phyloP scores from a whole-genome alignment of 176 grass and related monocot genomes.

The Cocos nucifera region DNA sequence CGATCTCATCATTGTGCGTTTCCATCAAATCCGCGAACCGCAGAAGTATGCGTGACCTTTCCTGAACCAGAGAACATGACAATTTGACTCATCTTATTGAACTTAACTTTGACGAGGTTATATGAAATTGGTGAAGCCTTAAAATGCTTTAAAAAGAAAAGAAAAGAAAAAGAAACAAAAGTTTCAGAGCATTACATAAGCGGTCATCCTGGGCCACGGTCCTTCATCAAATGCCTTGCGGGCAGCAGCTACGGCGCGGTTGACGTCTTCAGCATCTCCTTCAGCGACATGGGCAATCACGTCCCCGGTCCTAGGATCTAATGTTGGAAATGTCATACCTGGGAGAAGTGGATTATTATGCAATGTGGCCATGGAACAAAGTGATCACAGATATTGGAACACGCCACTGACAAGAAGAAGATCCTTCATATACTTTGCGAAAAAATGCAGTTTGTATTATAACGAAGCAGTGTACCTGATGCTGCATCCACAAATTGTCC shows the following conservation, averaged over 20 bases:
- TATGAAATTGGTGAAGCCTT: no score
- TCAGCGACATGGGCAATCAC: slow-evolving; percentile 67
- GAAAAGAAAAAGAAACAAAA: not conserved
- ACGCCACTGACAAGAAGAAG: not conserved
- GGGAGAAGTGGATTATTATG: not conserved
- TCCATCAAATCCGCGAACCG: slow-evolving; percentile 89
- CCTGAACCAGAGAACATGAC: slow-evolving; percentile 31
- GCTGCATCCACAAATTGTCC: slow-evolving; percentile 81
- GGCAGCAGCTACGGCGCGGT: slow-evolving; percentile 51
- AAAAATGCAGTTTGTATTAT: no score
- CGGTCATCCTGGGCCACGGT: slow-evolving; percentile 75
- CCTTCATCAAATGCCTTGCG: slow-evolving; percentile 83
- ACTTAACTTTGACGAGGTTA: no score
- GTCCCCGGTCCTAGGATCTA: slow-evolving; percentile 70
- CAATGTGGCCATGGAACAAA: not conserved
- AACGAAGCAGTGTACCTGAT: slow-evolving; percentile 39
- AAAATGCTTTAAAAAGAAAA: no score
- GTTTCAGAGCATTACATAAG: slow-evolving; percentile 47
- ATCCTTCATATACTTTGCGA: not conserved
- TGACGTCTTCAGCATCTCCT: slow-evolving; percentile 49
- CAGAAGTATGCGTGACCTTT: slow-evolving; percentile 59
- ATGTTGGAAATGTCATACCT: slow-evolving; percentile 76
- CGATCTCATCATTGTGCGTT: slow-evolving; percentile 56
- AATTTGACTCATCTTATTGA: not conserved
- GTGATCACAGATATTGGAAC: no score